Evolutionary conservation across 345 rosid species (phyloP).

Genomic region (Hirschfeldia incana): DNA sequence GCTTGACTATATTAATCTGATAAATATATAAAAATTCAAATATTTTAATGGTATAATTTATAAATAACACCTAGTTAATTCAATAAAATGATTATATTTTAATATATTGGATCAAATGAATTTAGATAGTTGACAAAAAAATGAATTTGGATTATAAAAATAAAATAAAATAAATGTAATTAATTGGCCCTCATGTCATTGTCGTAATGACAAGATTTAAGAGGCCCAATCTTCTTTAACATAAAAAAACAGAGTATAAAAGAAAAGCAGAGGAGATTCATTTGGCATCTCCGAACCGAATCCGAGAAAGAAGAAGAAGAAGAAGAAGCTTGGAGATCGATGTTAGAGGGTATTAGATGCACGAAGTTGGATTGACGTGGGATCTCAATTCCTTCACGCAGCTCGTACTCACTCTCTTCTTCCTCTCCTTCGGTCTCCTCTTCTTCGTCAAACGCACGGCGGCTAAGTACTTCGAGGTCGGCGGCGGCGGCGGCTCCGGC

Average conservation of each 20-base stretch:
- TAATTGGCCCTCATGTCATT: background rate
- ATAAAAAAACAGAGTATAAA: background rate
- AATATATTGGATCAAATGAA: too few relatives aligned
- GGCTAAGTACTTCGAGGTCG: constrained; percentile 88
- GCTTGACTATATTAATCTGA: too few relatives aligned
- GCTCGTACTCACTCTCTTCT: constrained; percentile 50
- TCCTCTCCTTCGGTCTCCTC: constrained; percentile 56
- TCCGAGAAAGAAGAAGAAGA: constrained; percentile 7
- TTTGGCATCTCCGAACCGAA: constrained; percentile 38
- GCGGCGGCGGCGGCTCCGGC: constrained; percentile 45
- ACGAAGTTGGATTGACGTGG: constrained; percentile 67
- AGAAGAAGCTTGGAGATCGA: constrained; percentile 21
- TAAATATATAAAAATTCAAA: too few relatives aligned
- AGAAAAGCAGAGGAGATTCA: constrained; percentile 21
- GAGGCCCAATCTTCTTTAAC: constrained; percentile 10
- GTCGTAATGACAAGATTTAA: background rate
- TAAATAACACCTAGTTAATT: too few relatives aligned
- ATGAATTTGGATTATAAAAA: too few relatives aligned
- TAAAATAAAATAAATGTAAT: background rate
- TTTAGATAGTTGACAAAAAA: too few relatives aligned
- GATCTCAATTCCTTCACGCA: constrained; percentile 82
- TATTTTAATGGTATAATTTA: too few relatives aligned
- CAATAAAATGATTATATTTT: too few relatives aligned
- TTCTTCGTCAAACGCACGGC: constrained; percentile 77
- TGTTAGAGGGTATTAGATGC: constrained; percentile 58